Conservation (phyloP, 345 rosid species). For the Salix dunnii region DNA sequence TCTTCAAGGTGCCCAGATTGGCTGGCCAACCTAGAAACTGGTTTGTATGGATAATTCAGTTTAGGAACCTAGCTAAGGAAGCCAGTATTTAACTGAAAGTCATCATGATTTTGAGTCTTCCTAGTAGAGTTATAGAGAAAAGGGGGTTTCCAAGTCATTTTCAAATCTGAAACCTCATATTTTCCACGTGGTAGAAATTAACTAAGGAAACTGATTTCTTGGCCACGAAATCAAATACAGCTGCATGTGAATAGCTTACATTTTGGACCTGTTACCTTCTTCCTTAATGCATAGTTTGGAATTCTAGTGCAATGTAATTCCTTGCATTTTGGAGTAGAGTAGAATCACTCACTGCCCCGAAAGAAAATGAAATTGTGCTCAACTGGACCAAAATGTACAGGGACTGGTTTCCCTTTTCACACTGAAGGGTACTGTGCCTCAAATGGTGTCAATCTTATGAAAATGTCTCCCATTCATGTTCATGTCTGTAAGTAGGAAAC, state of each 20-base stretch:
- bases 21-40: background rate
- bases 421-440: no score
- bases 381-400: no score
- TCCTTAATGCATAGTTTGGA: background rate
- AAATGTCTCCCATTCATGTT: background rate
- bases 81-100: background rate
- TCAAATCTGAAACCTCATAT: background rate
- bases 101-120: background rate
- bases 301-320: no score
- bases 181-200: background rate
- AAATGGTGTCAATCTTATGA: background rate
- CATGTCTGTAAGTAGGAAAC: background rate
- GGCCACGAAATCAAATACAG: background rate
- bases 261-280: background rate
- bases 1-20: background rate
- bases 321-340: no score
- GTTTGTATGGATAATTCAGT: background rate
- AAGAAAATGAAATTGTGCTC: no score
- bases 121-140: background rate
- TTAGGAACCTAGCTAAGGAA: background rate
- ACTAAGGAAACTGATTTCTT: background rate
- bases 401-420: no score
- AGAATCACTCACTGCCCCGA: no score
- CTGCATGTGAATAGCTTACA: background rate
- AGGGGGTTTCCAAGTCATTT: background rate